Evolutionary conservation across 2,329 filamentous ascomycete species (phyloP).

Genomic region (Cercospora beticola): DNA sequence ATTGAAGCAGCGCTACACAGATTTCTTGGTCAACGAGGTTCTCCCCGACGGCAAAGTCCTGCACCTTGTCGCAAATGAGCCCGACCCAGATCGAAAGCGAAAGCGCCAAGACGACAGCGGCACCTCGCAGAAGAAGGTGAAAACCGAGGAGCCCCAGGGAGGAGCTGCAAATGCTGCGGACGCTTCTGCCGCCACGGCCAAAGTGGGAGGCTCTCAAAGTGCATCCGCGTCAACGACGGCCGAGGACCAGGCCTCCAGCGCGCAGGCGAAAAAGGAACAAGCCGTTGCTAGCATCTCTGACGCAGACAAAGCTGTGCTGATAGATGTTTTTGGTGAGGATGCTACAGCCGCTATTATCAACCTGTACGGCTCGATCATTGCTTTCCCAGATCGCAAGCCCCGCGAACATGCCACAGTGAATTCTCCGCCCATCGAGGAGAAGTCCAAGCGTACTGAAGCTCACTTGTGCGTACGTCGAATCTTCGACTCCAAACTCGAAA

Average conservation of each 20-base stretch:
- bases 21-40: conserved; percentile 92
- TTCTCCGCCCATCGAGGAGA: conserved; percentile 58
- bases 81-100: conserved; percentile 26
- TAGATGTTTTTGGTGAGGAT: conserved; percentile 53
- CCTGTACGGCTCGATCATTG: conserved; percentile 56
- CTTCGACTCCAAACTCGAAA: conserved; percentile 76
- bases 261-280: conserved; percentile 18
- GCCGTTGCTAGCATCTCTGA: conserved; percentile 36
- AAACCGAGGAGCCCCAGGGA: conserved; percentile 10
- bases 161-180: conserved; percentile 9
- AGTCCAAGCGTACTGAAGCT: conserved; percentile 60
- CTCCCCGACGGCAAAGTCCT: conserved; percentile 71
- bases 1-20: conserved; percentile 77
- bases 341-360: conserved; percentile 53
- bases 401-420: conserved; percentile 56
- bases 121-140: conserved; percentile 22
- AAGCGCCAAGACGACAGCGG: conserved; percentile 24
- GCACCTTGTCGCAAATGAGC: conserved; percentile 59
- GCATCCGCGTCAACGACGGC: background rate
- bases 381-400: conserved; percentile 56
- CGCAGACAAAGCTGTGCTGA: conserved; percentile 41
- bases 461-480: conserved; percentile 71
- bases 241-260: background rate
- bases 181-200: background rate
- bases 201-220: background rate